Evolutionary conservation across 2,329 filamentous ascomycete genomes (phyloP), one percentile per base, ranked within the genome.

Genomic region (Lizonia empirigonia): DNA sequence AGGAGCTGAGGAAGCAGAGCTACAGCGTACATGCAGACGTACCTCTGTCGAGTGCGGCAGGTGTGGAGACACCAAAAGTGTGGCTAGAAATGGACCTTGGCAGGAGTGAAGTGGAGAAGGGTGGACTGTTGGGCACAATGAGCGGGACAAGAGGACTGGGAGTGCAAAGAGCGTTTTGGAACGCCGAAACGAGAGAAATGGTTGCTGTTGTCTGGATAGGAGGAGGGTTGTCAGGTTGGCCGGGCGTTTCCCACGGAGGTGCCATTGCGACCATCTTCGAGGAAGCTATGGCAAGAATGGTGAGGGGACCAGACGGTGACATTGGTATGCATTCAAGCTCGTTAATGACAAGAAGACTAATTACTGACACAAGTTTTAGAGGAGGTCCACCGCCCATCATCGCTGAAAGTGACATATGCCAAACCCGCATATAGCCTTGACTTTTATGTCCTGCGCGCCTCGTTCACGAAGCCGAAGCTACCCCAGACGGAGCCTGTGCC

Each of bases 181-280:
- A 89, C 66, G 64, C 75, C 3, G 70, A 71, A 23, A 82, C 84
- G 6, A 79, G 83, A 58, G 82, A 84, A 61, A 70, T 85, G 26
- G 74, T 86, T 9, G 82, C 79, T 40, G 78, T 91, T n/a, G 76
- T 91, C 4, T 88, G 80, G 77, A 80, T 91, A 45, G 89, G 89
- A 6, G 70, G 77, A n/a, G 82, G 78, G 1, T 67, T 87, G 16
- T 77, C 80, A 38, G 88, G 89, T 4, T 92, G 87, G 86, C 88
- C 88, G 1, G 81, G 82, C 10, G 78, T 89, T 32, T 84, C 85
- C 42, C 89, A 93, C 74, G 89, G 89, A 47, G 89, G 89, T 12
- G 78, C 81, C 6, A 78, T 89, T 39, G 86, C 85, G 7, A 90
- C 85, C 0, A 70, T 89, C 3, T 73, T 91, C 29, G 83, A 89